These are phyloP conservation scores for Psilocybe cyanescens DNA, from an alignment of 768 basidiomycete species.

Conservation along the genomic window DNA sequence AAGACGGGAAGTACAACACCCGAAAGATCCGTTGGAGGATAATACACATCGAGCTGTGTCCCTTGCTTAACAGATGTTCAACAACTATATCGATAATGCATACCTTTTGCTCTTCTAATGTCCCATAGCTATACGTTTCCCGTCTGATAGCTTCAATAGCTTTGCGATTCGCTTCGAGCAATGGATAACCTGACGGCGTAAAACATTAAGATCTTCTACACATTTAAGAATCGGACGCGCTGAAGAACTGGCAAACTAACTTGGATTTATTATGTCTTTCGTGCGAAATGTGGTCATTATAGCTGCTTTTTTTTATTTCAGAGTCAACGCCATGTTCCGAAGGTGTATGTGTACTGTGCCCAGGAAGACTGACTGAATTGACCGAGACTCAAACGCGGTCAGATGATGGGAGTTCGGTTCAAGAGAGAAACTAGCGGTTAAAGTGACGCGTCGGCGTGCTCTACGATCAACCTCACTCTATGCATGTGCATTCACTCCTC, in stretches of 20 bases:
- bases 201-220: too few species aligned
- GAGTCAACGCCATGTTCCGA: not conserved
- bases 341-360: too few species aligned
- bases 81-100: not conserved
- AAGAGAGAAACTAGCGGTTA: too few species aligned
- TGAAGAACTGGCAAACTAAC: not conserved
- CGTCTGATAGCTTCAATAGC: constrained; percentile 20
- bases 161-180: constrained; percentile 24
- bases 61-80: too few species aligned
- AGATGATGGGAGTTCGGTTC: too few species aligned
- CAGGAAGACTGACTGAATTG: too few species aligned
- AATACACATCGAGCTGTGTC: constrained; percentile 29
- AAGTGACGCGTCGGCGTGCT: too few species aligned
- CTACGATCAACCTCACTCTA: too few species aligned
- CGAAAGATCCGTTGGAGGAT: constrained; percentile 9
- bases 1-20: constrained; percentile 17
- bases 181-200: constrained; percentile 16
- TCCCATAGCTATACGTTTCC: constrained; percentile 22
- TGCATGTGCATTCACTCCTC: not conserved
- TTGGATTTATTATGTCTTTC: constrained; percentile 12
- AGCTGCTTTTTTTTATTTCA: not conserved
- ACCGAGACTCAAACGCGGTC: too few species aligned
- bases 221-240: too few species aligned
- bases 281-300: constrained; percentile 5
- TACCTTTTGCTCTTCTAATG: constrained; percentile 19